phyloP scores from a whole-genome alignment of 805 yeast species.

The Metschnikowia lochheadii region DNA sequence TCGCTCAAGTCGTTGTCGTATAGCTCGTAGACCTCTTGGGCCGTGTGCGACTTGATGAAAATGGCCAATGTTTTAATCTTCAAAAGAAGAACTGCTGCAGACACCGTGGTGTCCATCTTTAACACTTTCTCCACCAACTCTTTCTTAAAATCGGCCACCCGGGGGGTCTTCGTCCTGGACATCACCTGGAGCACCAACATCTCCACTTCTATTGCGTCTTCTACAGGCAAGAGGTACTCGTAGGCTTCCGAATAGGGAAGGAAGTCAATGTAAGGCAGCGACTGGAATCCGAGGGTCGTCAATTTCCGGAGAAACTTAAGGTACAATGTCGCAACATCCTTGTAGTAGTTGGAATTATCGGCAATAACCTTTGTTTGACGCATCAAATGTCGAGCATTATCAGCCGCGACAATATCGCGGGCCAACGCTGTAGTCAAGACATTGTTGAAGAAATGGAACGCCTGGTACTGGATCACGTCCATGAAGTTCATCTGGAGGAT shows the following conservation, averaged over 20 bases:
- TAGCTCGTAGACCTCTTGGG: constrained; percentile 2
- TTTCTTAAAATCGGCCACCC: constrained; percentile 5
- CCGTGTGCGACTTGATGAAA: constrained; percentile 7
- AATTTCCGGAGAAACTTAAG: constrained; percentile 28
- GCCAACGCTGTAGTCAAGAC: constrained; percentile 19
- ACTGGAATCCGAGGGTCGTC: constrained; percentile 16
- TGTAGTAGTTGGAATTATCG: constrained; percentile 34
- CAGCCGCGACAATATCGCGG: constrained; percentile 8
- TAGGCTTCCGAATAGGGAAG: constrained; percentile 9
- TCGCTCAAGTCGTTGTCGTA: constrained; percentile 7
- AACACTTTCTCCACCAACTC: constrained; percentile 6
- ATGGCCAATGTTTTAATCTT: constrained; percentile 15
- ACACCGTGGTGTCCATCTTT: constrained; percentile 6
- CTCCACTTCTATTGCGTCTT: constrained; percentile 20
- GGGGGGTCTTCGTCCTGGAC: neutral
- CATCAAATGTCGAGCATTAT: constrained; percentile 16
- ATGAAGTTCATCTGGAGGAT: constrained; percentile 20
- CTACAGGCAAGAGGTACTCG: constrained; percentile 13
- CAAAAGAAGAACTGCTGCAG: constrained; percentile 7
- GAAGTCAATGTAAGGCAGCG: constrained; percentile 1
- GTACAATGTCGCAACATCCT: constrained; percentile 27
- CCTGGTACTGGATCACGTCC: constrained; percentile 37
- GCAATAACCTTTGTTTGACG: constrained; percentile 25
- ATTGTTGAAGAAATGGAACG: constrained; percentile 33
- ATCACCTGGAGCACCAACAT: constrained; percentile 21